Evolutionary conservation across 176 grass and related monocot genomes (phyloP).

Genomic region (Thalia dealbata): DNA sequence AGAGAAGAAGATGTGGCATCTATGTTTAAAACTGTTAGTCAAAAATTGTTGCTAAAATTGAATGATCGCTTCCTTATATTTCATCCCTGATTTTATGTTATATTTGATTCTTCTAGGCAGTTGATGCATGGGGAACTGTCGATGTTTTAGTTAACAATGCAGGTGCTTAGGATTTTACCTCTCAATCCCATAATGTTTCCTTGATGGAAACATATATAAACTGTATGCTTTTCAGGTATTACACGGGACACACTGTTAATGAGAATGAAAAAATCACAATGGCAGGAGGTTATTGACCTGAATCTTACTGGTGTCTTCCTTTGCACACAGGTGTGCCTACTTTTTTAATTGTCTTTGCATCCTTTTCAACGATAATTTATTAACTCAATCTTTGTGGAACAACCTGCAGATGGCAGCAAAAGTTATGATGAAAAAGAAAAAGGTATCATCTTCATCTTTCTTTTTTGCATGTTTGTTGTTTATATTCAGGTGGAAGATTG

Average conservation of each 20-base stretch:
- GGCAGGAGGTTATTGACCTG: constrained; percentile 96
- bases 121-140: constrained; percentile 89
- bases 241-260: constrained; percentile 90
- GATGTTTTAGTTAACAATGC: constrained; percentile 95
- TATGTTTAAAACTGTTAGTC: constrained; percentile 91
- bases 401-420: constrained; percentile 80
- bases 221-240: constrained; percentile 55
- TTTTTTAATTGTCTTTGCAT: not conserved
- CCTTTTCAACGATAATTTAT: constrained; percentile 4
- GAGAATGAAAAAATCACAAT: constrained; percentile 99
- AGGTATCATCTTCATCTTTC: constrained; percentile 29
- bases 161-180: constrained; percentile 30
- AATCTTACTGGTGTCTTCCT: constrained; percentile 97
- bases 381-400: constrained; percentile 14
- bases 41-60: constrained; percentile 11
- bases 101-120: constrained; percentile 41
- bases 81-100: constrained; percentile 1
- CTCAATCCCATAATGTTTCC: constrained; percentile 4
- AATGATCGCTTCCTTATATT: too few relatives aligned
- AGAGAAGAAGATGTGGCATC: constrained; percentile 90
- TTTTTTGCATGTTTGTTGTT: not conserved
- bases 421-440: constrained; percentile 98
- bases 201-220: not conserved
- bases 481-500: not conserved
- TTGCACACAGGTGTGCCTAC: constrained; percentile 63